Base-by-base conservation (phyloP, 179 eudicot genomes). In the Pouteria campechiana region DNA sequence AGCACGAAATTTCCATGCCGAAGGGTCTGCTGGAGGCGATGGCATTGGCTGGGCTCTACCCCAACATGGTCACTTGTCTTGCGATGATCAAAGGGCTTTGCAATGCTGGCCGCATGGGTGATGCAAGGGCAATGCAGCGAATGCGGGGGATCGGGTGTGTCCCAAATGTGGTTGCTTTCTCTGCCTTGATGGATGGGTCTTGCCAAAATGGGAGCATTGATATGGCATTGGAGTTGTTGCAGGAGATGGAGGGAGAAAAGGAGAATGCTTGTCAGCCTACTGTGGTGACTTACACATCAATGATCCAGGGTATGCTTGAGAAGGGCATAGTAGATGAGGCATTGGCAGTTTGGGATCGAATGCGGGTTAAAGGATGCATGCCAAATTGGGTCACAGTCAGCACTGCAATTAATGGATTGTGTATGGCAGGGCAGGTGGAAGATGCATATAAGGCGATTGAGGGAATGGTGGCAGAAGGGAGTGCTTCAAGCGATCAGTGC, bases 41-140 rank as follows among this genome's bases (percentile, higher is more conserved):
- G 93, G 73, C 41, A 9, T 44, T 9, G 45, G 31, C 55, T 37
- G 50, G 46, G 54, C 55, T 81, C 49, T 65, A 49, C 55, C 93
- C 95, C 16, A 83, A 78, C 65, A 66, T 85, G 89, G 60, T 78
- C n/a, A 78, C 81, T 1, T 78, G 55, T 62, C 46, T 85, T 58
- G 54, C 72, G 6, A 56, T 78, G 69, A 58, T 81, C 42, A 84
- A 89, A 61, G 93, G 86, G 5, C 63, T 69, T 19, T 78, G 81
- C 40, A 34, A 61, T 46, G 63, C 11, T 6, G 83, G 86, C 41
- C 44, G 64, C 57, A 39, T 89, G 32, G 83, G 81, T 33, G 81
- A 76, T 38, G 95, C 81, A 50, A 71, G 72, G 55, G 48, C 43
- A 24, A 58, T 84, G 62, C 69, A 61, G 65, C 53, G 20, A 34